Base-by-base conservation (phyloP, 1,284 basidiomycete species). In the Irpex lacteus region DNA sequence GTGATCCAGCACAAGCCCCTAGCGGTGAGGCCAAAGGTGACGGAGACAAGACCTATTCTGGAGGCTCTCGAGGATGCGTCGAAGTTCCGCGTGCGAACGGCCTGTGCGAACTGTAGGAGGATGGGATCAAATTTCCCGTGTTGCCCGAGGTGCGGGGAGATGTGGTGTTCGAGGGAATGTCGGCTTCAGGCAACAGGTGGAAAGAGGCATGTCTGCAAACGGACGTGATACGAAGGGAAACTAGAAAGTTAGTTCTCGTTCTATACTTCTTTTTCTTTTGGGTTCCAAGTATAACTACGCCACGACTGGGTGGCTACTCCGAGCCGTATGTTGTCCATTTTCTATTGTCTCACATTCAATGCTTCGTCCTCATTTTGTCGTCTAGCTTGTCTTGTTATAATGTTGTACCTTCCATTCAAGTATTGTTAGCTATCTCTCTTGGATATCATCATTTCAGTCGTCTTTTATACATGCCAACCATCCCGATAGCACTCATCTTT, bases 111-210 rank as follows among this genome's bases (percentile, higher is more conserved):
- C 1, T 91, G 89, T 72, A 77, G 76, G 37, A 85, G 81, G 70
- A 65, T 69, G 2, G 89, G 90, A 0, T 76, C 77, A 32, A 87
- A 89, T 68, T 91, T 83, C 72, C 89, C 89, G 7, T 81, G 82
- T 40, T 91, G 89, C 72, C 81, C 83, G 2, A 84, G 81, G 67
- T 91, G 89, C 70, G 78, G 80, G 13, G 81, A 84, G 63, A 83
- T 81, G 76, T 91, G 89, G 88, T 91, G 89, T 69, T 90, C 88
- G 54, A 78, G 90, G 59, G 76, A 82, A 49, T 91, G 89, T 71
- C 80, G 89, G 59, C 69, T 90, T 62, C 75, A 79, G 60, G 82
- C 70, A 32, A 69, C 79, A 36, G 81, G 81, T 57, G 71, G 70
- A 44, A 86, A 73, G 72, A 81, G 80, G 69, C 88, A 89, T 58